Conservation (phyloP, 208 protist genomes). For the Wallacemonas rigidus region DNA sequence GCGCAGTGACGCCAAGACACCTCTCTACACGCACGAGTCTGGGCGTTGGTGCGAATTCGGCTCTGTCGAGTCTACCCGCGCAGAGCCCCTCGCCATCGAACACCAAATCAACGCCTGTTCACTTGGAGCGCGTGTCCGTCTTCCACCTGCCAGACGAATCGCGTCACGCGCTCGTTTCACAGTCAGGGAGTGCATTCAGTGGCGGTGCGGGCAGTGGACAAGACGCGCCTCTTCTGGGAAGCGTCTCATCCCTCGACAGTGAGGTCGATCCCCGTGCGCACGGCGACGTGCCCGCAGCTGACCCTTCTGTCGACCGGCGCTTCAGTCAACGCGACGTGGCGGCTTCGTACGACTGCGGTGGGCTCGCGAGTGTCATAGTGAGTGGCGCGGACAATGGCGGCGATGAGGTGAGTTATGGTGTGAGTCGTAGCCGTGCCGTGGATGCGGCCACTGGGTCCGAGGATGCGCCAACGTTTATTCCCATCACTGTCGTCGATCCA, state of each 20-base stretch:
- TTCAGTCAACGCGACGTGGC: constrained; percentile 6
- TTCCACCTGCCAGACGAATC: neutral
- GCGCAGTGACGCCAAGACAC: too few species aligned
- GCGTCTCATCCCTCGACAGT: constrained; percentile 15
- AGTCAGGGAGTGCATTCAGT: constrained; percentile 18
- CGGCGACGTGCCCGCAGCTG: neutral
- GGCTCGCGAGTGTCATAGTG: constrained; percentile 11
- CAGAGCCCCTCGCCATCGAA: neutral
- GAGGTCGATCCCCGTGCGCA: neutral
- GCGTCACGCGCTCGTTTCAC: constrained; percentile 22
- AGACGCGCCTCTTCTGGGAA: neutral
- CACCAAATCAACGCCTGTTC: neutral
- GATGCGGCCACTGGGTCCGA: neutral
- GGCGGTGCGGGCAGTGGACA: neutral
- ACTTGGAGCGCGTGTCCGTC: constrained; percentile 18
- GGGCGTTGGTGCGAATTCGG: too few species aligned
- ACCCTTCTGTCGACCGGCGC: neutral
- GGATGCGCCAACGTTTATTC: neutral
- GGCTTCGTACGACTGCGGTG: constrained; percentile 13
- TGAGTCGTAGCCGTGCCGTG: neutral
- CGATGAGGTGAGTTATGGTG: neutral
- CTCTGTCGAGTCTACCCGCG: neutral
- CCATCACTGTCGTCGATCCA: constrained; percentile 1
- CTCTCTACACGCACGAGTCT: too few species aligned
- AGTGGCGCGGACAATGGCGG: constrained; percentile 13